Evolutionary conservation across 2,329 filamentous ascomycete species (phyloP).

Genomic region (Periconia sp.): DNA sequence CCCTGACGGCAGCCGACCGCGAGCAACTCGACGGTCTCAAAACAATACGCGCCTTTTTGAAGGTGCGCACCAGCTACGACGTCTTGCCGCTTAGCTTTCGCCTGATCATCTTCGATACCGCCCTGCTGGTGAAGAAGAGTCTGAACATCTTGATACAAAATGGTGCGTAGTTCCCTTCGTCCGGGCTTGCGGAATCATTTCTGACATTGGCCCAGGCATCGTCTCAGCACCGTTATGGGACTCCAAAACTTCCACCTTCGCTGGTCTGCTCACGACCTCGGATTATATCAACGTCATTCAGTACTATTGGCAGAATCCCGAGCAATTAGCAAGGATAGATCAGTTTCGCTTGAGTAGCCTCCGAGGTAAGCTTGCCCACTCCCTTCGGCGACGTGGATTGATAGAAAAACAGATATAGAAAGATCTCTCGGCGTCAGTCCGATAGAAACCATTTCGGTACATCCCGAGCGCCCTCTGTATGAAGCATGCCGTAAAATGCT

Average conservation of each 20-base stretch:
- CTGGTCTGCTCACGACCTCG: conserved; percentile 89
- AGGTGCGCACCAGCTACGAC: conserved; percentile 95
- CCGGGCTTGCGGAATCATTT: conserved; percentile 1
- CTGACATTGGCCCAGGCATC: conserved; percentile 65
- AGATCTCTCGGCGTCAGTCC: conserved; percentile 87
- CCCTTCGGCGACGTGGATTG: background rate
- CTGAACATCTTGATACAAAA: conserved; percentile 94
- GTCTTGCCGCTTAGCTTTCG: conserved; percentile 95
- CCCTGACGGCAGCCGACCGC: conserved; percentile 66
- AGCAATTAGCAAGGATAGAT: conserved; percentile 85
- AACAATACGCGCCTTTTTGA: conserved; percentile 92
- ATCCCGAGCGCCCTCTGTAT: conserved; percentile 86
- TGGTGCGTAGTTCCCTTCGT: conserved; percentile 57
- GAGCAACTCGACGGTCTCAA: conserved; percentile 79
- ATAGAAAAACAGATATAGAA: conserved; percentile 74
- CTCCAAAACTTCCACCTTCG: conserved; percentile 88
- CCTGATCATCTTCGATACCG: conserved; percentile 92
- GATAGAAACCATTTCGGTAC: conserved; percentile 93
- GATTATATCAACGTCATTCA: conserved; percentile 99
- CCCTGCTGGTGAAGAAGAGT: conserved; percentile 94
- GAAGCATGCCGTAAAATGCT: conserved; percentile 95
- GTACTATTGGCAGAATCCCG: conserved; percentile 97
- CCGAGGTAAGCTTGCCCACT: conserved; percentile 63
- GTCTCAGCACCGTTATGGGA: conserved; percentile 98
- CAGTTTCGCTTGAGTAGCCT: conserved; percentile 91